phyloP scores from a whole-genome alignment of 2,329 filamentous ascomycete species.

The Myrmaecium sp. region DNA sequence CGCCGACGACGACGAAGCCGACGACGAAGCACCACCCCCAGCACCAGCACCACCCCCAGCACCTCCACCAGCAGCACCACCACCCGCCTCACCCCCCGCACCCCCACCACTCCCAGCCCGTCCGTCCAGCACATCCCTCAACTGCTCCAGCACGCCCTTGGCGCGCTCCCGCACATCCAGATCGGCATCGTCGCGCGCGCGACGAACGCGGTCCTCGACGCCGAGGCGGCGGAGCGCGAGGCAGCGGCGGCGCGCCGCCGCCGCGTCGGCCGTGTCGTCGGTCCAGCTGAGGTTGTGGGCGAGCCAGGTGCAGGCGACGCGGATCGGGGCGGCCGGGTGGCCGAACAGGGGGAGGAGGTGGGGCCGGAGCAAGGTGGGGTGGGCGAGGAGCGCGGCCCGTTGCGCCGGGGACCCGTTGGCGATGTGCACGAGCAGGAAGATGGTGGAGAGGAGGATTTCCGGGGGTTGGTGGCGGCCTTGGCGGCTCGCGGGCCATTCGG shows the following conservation, averaged over 20 bases:
- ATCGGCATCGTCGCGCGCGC: constrained; percentile 50
- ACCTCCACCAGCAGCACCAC: no score
- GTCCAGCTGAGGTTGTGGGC: constrained; percentile 73
- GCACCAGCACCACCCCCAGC: no score
- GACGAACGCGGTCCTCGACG: constrained; percentile 47
- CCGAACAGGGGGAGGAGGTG: constrained; percentile 57
- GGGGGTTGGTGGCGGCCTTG: constrained; percentile 16
- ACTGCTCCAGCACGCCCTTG: constrained; percentile 60
- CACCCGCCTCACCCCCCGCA: no score
- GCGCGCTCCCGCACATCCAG: constrained; percentile 71
- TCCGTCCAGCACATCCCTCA: constrained; percentile 2
- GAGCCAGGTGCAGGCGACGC: constrained; percentile 65
- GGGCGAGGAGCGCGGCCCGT: constrained; percentile 46
- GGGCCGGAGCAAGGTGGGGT: constrained; percentile 59
- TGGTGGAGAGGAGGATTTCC: constrained; percentile 61
- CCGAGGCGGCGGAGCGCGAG: constrained; percentile 54
- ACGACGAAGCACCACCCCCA: no score
- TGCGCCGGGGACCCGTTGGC: constrained; percentile 67
- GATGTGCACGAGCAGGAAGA: constrained; percentile 75
- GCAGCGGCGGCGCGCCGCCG: constrained; percentile 49
- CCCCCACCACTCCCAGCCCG: no score
- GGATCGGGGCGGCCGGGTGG: constrained; percentile 56
- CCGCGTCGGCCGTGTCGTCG: constrained; percentile 53
- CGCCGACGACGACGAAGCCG: no score
- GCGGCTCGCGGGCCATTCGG: constrained; percentile 9